phyloP scores from a whole-genome alignment of 805 yeast species.

The Suhomyces pyralidae region DNA sequence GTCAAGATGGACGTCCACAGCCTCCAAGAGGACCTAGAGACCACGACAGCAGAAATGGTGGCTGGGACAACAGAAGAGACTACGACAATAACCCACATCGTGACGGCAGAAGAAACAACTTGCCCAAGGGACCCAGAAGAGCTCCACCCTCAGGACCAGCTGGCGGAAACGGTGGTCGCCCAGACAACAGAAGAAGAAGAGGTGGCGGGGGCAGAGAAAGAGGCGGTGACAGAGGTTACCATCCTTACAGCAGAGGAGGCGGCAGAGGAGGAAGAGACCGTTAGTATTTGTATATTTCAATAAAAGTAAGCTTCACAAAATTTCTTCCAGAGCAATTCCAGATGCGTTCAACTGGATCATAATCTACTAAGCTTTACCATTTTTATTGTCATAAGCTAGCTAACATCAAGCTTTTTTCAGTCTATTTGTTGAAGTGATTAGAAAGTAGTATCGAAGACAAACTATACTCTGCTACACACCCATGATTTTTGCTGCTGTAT shows the following conservation, averaged over 20 bases:
- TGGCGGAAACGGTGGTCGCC: constrained; percentile 32
- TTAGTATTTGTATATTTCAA: neutral
- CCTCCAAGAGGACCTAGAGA: constrained; percentile 15
- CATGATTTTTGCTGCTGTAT: too few relatives aligned
- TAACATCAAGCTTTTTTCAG: too few relatives aligned
- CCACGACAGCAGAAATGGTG: constrained; percentile 16
- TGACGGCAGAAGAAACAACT: constrained; percentile 30
- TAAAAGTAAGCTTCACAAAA: neutral
- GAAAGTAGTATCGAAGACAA: too few relatives aligned
- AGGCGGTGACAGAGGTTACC: constrained; percentile 31
- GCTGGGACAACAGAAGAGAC: constrained; percentile 17
- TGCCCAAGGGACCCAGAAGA: constrained; percentile 53
- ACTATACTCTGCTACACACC: too few relatives aligned
- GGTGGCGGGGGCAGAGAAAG: constrained; percentile 18
- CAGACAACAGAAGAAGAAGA: constrained; percentile 28
- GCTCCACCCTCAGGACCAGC: constrained; percentile 39
- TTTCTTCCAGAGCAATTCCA: too few relatives aligned
- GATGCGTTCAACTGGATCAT: too few relatives aligned
- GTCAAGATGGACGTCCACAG: neutral
- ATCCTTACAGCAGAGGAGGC: constrained; percentile 45
- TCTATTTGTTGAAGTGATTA: neutral
- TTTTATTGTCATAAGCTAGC: neutral
- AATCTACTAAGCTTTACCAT: too few relatives aligned
- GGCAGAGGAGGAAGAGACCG: constrained; percentile 2
- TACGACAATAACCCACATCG: constrained; percentile 16